Base-by-base conservation (phyloP, 768 basidiomycete species). In the Tricholoma terreum region DNA sequence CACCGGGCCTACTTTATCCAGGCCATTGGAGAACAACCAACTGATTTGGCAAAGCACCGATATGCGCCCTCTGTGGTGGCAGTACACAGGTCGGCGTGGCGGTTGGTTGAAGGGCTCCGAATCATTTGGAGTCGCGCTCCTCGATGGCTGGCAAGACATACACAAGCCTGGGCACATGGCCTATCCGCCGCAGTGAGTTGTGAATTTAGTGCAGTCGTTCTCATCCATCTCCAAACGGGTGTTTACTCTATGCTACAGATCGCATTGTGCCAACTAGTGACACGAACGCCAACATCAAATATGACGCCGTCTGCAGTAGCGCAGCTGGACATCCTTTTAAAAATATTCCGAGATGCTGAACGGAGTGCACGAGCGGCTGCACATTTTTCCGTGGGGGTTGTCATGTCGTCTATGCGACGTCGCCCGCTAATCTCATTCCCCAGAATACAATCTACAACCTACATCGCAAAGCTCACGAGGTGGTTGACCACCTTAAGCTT, bases 51-150 rank as follows among this genome's bases (percentile, higher is more conserved):
- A 49, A 77, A 77, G 55, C 87, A 89, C 63, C 78, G 74, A 62
- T 89, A 84, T 66, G 77, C 83, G 0, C 83, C 84, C 0, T 91
- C 89, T 1, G 84, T 89, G 6, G 78, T 87, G 68, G 85, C 89
- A 0, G 81, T 83, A 14, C 90, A 87, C 69, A 84, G 87, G 2
- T 86, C 86, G 1, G 84, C 87, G 3, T 89, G 86, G 83, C 75
- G 87, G 11, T 64, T 89, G 24, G 80, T 84, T 36, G 75, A 80
- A 46, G 75, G 76, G 0, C 71, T 86, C 50, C 70, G 71, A 14
- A 66, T 76, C n/a, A 69, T 76, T 1, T 80, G 79, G 70, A 65
- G 67, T 12, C 56, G 62, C n/a, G 69, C 73, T 4, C 78, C 82
- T 1, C 68, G 75, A 2, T 60, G 82, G 4, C 62, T 83, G 2